phyloP scores from a whole-genome alignment of 257 asterid genomes.

The Thymus quinquecostatus region DNA sequence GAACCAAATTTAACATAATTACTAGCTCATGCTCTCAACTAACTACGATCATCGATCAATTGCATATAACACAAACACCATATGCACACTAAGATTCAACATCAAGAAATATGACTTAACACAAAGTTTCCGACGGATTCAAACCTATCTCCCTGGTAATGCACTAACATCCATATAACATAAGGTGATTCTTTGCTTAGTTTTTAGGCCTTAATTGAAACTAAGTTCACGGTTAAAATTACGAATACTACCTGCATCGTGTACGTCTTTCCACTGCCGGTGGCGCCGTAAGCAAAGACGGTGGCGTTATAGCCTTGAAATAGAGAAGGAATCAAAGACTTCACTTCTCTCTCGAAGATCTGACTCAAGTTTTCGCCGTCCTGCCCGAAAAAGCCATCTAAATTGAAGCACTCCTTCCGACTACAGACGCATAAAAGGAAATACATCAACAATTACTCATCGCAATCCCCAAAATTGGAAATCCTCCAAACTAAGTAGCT shows the following conservation, averaged over 20 bases:
- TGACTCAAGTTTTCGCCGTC: slow-evolving; percentile 60
- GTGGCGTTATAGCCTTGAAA: slow-evolving; percentile 80
- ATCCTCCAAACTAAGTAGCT: not conserved
- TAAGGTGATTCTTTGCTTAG: too few species aligned
- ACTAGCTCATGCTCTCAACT: not conserved
- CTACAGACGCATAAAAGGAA: slow-evolving; percentile 38
- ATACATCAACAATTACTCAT: not conserved
- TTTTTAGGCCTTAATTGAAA: too few species aligned
- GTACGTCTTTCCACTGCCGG: slow-evolving; percentile 95
- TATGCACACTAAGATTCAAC: too few species aligned
- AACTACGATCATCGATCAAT: too few species aligned
- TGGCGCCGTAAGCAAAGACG: slow-evolving; percentile 92
- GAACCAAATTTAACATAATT: too few species aligned
- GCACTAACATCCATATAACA: too few species aligned
- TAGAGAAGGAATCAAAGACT: slow-evolving; percentile 73
- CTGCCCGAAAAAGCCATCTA: slow-evolving; percentile 73
- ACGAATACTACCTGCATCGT: slow-evolving; percentile 80
- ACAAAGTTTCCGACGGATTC: too few species aligned
- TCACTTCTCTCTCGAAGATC: slow-evolving; percentile 74
- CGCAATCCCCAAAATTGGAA: not conserved
- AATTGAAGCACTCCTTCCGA: slow-evolving; percentile 78
- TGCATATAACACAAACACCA: too few species aligned
- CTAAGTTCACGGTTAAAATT: not conserved
- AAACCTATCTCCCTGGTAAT: too few species aligned
- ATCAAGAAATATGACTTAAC: too few species aligned